These are phyloP conservation scores for Scleroderma citrinum DNA, from an alignment of 768 basidiomycete genomes.

Conservation along the genomic window DNA sequence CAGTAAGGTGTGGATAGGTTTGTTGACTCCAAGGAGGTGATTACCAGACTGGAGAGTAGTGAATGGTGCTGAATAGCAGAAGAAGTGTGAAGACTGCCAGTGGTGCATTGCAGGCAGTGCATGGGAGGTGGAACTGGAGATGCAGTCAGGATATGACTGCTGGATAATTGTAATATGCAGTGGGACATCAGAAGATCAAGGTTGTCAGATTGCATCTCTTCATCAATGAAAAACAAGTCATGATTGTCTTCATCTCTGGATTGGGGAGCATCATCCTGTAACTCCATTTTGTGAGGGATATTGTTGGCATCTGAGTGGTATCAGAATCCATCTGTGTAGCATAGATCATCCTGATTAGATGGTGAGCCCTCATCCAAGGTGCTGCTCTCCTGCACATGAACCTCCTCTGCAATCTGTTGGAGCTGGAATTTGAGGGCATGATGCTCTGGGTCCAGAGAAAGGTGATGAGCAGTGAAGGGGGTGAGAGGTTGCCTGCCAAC, in stretches of 20 bases:
- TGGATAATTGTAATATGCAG: constrained; percentile 20
- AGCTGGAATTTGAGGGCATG: not conserved
- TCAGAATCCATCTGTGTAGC: not conserved
- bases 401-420: not conserved
- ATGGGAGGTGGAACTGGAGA: constrained; percentile 8
- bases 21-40: constrained; percentile 1
- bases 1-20: constrained; percentile 11
- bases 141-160: constrained; percentile 23
- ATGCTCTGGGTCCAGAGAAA: not conserved
- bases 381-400: not conserved
- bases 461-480: not conserved
- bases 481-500: not conserved
- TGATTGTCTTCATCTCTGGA: not conserved
- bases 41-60: constrained; percentile 17
- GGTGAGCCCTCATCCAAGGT: not conserved
- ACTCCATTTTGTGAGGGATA: not conserved
- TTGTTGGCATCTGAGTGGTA: not conserved
- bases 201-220: constrained; percentile 3
- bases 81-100: constrained; percentile 12
- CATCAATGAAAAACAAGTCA: not conserved
- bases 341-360: not conserved
- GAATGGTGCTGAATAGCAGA: constrained; percentile 6
- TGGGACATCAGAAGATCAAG: constrained; percentile 7
- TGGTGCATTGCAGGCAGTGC: constrained; percentile 20
- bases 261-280: no score